Percentiles rank a stretch among this genome's conserved stretches.
Conservation (phyloP, 306 rosid species). For the Cicer judaicum region DNA sequence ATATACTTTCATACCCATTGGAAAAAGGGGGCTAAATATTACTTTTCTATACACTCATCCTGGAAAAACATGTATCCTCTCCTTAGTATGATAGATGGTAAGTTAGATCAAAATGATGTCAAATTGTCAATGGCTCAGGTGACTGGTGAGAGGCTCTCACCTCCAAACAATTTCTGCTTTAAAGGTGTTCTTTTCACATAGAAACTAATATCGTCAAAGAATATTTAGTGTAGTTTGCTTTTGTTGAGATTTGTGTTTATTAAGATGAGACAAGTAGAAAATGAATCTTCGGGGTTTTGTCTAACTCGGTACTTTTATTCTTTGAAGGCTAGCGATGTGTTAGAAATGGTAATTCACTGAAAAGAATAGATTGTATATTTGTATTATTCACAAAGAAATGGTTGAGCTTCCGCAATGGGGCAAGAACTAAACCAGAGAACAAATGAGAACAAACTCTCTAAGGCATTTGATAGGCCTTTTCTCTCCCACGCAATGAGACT, state of each 20-base stretch:
- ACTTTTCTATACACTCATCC: slow-evolving; percentile 7
- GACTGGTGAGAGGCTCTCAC: neutral
- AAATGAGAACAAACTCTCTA: no score
- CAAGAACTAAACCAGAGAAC: no score
- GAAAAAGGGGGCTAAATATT: slow-evolving; percentile 26
- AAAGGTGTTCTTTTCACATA: neutral
- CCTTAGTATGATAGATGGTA: neutral
- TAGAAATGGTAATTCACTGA: no score
- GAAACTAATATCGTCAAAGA: neutral
- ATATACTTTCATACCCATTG: neutral
- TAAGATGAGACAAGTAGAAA: slow-evolving; percentile 16
- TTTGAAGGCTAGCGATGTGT: neutral
- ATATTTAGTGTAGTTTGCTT: slow-evolving; percentile 8
- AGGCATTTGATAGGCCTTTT: no score
- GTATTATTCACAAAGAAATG: no score
- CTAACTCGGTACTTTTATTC: neutral
- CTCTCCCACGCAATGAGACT: no score
- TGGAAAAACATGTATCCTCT: slow-evolving; percentile 14
- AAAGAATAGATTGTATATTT: no score
- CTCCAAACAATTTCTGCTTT: slow-evolving; percentile 21
- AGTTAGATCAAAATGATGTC: slow-evolving; percentile 28
- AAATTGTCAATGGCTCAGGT: slow-evolving; percentile 30
- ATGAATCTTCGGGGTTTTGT: slow-evolving; percentile 23
- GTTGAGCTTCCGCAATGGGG: no score
- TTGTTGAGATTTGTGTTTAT: neutral